Evolutionary conservation across 352 stramenopile genomes (phyloP).

Genomic region (Phytopythium helicoides): DNA sequence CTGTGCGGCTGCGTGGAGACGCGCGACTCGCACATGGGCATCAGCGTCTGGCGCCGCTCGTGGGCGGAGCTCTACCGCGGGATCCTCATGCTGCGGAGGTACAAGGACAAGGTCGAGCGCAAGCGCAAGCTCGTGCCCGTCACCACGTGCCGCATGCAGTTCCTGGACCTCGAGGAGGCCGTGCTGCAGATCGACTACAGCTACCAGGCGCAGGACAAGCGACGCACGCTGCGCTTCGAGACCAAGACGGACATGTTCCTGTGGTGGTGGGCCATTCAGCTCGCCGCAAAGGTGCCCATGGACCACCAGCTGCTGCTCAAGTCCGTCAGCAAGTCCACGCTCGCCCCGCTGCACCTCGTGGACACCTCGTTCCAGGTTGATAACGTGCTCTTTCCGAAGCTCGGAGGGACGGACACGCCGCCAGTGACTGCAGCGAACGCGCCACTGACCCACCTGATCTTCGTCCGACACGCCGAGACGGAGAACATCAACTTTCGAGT

Average conservation of each 20-base stretch:
- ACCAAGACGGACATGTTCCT: slow-evolving; percentile 63
- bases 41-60: slow-evolving; percentile 44
- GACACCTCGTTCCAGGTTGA: slow-evolving; percentile 48
- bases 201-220: slow-evolving; percentile 49
- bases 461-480: slow-evolving; percentile 74
- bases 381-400: slow-evolving; percentile 61
- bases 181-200: slow-evolving; percentile 58
- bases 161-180: slow-evolving; percentile 51
- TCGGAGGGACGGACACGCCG: slow-evolving; percentile 10
- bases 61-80: slow-evolving; percentile 74
- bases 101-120: slow-evolving; percentile 51
- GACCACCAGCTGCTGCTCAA: slow-evolving; percentile 46
- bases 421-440: not conserved
- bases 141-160: slow-evolving; percentile 32
- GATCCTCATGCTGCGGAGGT: slow-evolving; percentile 58
- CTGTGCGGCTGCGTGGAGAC: slow-evolving; percentile 50
- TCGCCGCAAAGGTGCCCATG: slow-evolving; percentile 44
- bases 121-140: slow-evolving; percentile 59
- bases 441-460: slow-evolving; percentile 54
- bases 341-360: slow-evolving; percentile 51
- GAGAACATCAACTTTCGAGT: slow-evolving; percentile 87
- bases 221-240: slow-evolving; percentile 40
- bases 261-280: slow-evolving; percentile 77
- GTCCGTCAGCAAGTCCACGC: slow-evolving; percentile 36
- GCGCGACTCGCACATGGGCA: slow-evolving; percentile 35